Evolutionary conservation across 306 rosid species (phyloP).

Genomic region (Acmispon strigosus): DNA sequence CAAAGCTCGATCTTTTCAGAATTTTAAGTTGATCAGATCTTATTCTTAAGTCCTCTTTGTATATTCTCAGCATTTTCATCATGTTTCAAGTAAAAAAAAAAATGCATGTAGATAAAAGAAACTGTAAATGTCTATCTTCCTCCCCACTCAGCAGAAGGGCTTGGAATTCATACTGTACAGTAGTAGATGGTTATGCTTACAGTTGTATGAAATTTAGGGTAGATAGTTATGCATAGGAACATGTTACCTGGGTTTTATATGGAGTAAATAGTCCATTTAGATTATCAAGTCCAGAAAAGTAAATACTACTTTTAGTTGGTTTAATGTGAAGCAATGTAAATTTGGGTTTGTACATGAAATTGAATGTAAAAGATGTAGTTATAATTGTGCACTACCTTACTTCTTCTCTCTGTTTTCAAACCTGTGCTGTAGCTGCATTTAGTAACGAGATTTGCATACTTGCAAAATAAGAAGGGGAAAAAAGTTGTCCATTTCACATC

Average conservation of each 20-base stretch:
- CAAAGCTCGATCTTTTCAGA: constrained; percentile 67
- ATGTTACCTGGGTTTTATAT: constrained; percentile 17
- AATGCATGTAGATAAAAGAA: constrained; percentile 13
- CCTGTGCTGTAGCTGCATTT: background rate
- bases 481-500: too few species aligned
- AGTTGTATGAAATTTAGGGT: constrained; percentile 7
- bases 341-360: background rate
- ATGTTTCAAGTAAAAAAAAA: background rate
- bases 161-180: constrained; percentile 15
- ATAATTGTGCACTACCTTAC: background rate
- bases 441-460: too few species aligned
- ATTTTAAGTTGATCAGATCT: constrained; percentile 64
- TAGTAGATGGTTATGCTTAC: background rate
- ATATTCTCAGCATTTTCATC: constrained; percentile 22
- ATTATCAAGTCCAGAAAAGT: background rate
- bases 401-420: background rate
- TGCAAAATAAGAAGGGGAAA: too few species aligned
- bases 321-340: background rate
- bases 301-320: constrained; percentile 4
- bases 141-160: background rate
- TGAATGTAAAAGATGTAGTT: constrained; percentile 1
- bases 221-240: constrained; percentile 7
- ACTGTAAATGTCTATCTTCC: constrained; percentile 20
- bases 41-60: constrained; percentile 46
- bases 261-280: constrained; percentile 15